phyloP scores from a whole-genome alignment of 768 basidiomycete species.

The Suillus tomentosus region DNA sequence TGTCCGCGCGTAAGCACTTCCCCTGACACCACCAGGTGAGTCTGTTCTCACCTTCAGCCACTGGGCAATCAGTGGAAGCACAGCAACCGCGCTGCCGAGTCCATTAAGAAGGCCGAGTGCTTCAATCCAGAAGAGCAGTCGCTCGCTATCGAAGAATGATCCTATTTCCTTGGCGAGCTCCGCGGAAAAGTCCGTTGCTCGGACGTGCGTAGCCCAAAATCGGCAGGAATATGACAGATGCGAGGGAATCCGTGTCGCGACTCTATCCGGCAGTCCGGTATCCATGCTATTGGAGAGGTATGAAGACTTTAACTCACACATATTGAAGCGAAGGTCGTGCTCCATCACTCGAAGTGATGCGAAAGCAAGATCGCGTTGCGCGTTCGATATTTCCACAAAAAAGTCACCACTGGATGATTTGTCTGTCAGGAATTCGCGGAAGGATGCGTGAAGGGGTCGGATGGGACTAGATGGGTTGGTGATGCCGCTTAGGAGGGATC shows the following conservation, averaged over 20 bases:
- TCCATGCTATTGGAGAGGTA: slow-evolving; percentile 17
- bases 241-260: slow-evolving; percentile 4
- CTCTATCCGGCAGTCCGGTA: not conserved
- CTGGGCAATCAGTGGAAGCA: not conserved
- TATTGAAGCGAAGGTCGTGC: too few species aligned
- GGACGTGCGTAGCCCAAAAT: slow-evolving; percentile 17
- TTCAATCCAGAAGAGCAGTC: slow-evolving; percentile 15
- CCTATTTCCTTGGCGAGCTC: not conserved
- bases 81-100: not conserved
- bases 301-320: too few species aligned
- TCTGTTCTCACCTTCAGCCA: not conserved
- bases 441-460: too few species aligned
- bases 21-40: not conserved
- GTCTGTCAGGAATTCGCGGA: too few species aligned
- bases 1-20: not conserved
- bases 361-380: too few species aligned
- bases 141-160: slow-evolving; percentile 8
- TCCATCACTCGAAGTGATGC: too few species aligned
- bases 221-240: slow-evolving; percentile 17
- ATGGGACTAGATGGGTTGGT: too few species aligned
- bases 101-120: slow-evolving; percentile 5
- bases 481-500: too few species aligned
- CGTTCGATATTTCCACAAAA: too few species aligned
- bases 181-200: not conserved
- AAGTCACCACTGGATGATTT: too few species aligned